phyloP scores from a whole-genome alignment of 768 basidiomycete species.

The Astraeus odoratus region DNA sequence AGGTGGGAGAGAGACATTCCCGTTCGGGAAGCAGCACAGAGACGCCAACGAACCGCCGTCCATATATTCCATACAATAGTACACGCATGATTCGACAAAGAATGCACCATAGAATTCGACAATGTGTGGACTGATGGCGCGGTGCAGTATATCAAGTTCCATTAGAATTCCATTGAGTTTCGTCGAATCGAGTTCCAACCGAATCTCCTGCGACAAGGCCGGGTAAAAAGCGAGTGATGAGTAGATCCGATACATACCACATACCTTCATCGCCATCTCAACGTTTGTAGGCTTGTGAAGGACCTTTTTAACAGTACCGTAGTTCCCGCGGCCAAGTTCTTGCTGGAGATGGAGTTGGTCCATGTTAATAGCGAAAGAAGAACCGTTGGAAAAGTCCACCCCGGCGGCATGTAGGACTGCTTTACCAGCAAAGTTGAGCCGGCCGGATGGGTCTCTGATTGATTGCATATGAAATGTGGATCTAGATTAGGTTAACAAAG shows the following conservation, averaged over 20 bases:
- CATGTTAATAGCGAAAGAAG: slow-evolving; percentile 93
- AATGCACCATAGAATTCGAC: slow-evolving; percentile 99
- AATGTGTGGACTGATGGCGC: slow-evolving; percentile 84
- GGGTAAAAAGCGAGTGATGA: neutral
- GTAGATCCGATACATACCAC: slow-evolving; percentile 7
- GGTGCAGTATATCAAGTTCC: slow-evolving; percentile 97
- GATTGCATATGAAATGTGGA: slow-evolving; percentile 4
- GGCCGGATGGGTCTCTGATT: slow-evolving; percentile 88
- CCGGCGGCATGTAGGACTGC: slow-evolving; percentile 88
- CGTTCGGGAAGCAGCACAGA: slow-evolving; percentile 43
- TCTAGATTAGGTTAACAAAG: slow-evolving; percentile 3
- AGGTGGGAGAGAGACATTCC: slow-evolving; percentile 28
- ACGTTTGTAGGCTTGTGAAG: slow-evolving; percentile 92
- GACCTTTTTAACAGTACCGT: slow-evolving; percentile 96
- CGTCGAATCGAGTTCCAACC: slow-evolving; percentile 87
- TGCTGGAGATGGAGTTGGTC: slow-evolving; percentile 83
- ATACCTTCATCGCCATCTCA: slow-evolving; percentile 97
- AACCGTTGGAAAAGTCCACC: slow-evolving; percentile 83
- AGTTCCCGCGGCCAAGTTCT: slow-evolving; percentile 94
- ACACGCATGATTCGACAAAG: slow-evolving; percentile 99
- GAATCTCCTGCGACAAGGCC: slow-evolving; percentile 73
- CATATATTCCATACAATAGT: slow-evolving; percentile 99
- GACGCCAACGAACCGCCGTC: slow-evolving; percentile 95
- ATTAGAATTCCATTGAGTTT: slow-evolving; percentile 96
- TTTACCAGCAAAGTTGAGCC: slow-evolving; percentile 88